These are phyloP conservation scores for Thermochaetoides thermophila DNA, from an alignment of 495 filamentous ascomycete species.

Conservation along the genomic window DNA sequence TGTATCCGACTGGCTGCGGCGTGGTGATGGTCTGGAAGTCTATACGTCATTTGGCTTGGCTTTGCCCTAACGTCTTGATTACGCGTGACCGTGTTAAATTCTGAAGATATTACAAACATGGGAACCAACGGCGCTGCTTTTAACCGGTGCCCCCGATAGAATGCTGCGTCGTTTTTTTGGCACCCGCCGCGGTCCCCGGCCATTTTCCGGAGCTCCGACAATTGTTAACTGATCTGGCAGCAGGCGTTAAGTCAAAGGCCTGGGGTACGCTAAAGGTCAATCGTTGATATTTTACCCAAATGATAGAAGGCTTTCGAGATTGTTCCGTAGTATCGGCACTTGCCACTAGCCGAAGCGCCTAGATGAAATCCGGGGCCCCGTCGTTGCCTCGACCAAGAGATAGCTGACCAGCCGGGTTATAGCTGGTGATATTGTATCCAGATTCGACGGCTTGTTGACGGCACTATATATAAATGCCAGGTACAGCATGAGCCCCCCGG, in stretches of 20 bases:
- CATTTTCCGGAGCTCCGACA: slow-evolving; percentile 25
- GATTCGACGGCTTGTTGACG: no score
- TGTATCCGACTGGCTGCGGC: no score
- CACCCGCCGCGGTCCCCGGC: slow-evolving; percentile 1
- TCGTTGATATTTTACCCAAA: slow-evolving; percentile 24
- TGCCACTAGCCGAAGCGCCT: slow-evolving; percentile 15
- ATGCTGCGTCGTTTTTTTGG: no score
- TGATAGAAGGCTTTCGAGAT: slow-evolving; percentile 20
- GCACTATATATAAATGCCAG: background rate
- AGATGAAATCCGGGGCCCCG: no score
- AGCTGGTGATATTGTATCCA: no score
- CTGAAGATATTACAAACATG: slow-evolving; percentile 8
- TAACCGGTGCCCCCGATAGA: slow-evolving; percentile 15
- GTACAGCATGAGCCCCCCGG: slow-evolving; percentile 1
- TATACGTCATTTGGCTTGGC: slow-evolving; percentile 6
- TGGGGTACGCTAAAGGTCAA: slow-evolving; percentile 19
- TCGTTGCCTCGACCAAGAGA: no score
- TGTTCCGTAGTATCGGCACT: slow-evolving; percentile 31
- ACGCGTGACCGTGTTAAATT: slow-evolving; percentile 7
- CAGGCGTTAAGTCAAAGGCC: slow-evolving; percentile 21
- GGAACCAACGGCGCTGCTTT: slow-evolving; percentile 7
- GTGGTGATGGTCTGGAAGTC: no score
- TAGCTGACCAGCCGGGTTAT: no score
- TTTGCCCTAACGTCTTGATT: background rate
- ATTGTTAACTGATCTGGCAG: slow-evolving; percentile 24